Evolutionary conservation across 495 filamentous ascomycete species (phyloP), one percentile per base, ranked within the genome.

Genomic region (Penicillium odoratum): DNA sequence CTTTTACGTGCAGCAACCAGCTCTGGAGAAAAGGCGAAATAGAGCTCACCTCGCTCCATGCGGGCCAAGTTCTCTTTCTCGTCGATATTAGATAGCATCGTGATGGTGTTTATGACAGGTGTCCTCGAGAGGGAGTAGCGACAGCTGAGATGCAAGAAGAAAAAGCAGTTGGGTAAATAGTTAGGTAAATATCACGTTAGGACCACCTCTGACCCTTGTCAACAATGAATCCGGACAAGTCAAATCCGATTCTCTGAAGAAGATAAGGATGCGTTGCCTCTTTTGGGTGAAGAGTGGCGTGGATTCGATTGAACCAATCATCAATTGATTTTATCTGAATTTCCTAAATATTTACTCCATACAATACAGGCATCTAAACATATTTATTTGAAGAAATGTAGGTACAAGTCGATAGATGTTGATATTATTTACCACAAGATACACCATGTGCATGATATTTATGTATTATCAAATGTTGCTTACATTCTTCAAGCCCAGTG

Each of bases 1-100:
- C 84, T 75, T 8, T 68, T 61, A 3, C 91, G 83, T 13, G 79
- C 87, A 2, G 78, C 79, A 8, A 79, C 67, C 8, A 85, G 68
- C 11, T 83, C 76, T 0, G 82, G 82, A 4, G 77, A 78, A 60
- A 85, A 85, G 11, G 83, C 82, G 52, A 75, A 69, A 54, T 72
- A 80, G 7, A 79, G 71, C 56, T 80, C 76, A 4, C 75, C 77
- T 13, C 44, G 21, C 44, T 47, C 25, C 44, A 47, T 47, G 0
- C 44, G 44, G 21, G 44, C 44, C 21, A 47, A 28, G 10, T 47
- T 47, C 8, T 47, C 44, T 13, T 25, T 28, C 9, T 47, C 44
- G 25, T 47, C 44, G 26, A 47, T 47, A n/a, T 47, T 47, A 3
- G 44, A 47, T 15, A 47, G 18, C 44, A 47, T 47, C 3, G 38